Evolutionary conservation across 2,329 filamentous ascomycete species (phyloP).

Genomic region (Saccharata proteae): DNA sequence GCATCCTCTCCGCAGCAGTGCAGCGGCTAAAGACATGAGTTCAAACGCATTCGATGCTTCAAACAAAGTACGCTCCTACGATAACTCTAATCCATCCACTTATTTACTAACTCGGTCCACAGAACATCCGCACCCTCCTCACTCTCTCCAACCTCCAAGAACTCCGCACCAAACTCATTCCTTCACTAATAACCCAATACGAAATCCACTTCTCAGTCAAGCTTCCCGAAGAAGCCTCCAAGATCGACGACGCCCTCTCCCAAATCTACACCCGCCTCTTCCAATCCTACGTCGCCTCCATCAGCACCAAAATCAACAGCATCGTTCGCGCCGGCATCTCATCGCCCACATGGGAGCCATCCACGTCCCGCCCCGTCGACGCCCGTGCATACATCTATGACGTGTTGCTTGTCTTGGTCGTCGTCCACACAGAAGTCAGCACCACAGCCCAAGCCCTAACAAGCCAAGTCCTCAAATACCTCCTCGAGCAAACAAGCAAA

Average conservation of each 20-base stretch:
- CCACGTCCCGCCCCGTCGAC: conserved; percentile 48
- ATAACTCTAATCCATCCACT: not conserved
- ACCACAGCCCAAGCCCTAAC: conserved; percentile 58
- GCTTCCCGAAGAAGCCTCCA: conserved; percentile 84
- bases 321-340: conserved; percentile 59
- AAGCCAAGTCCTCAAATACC: conserved; percentile 67
- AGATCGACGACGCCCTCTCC: conserved; percentile 75
- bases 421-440: conserved; percentile 67
- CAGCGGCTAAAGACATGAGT: conserved; percentile 12
- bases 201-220: conserved; percentile 91
- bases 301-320: conserved; percentile 41
- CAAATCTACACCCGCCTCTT: conserved; percentile 90
- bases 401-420: conserved; percentile 69
- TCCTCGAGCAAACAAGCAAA: conserved; percentile 69
- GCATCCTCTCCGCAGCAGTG: conserved; percentile 13
- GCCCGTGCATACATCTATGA: conserved; percentile 86
- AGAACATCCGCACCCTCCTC: conserved; percentile 87
- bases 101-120: conserved; percentile 8
- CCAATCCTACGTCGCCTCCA: conserved; percentile 77
- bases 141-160: conserved; percentile 86
- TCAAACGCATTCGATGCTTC: conserved; percentile 23
- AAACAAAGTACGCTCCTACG: conserved; percentile 18
- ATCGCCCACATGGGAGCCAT: conserved; percentile 58
- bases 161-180: conserved; percentile 70
- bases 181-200: conserved; percentile 80